Percentiles rank a stretch among this genome's conserved stretches.
phyloP scores from a whole-genome alignment of 371 early-diverging fungal species.

The Lichtheimia corymbifera region DNA sequence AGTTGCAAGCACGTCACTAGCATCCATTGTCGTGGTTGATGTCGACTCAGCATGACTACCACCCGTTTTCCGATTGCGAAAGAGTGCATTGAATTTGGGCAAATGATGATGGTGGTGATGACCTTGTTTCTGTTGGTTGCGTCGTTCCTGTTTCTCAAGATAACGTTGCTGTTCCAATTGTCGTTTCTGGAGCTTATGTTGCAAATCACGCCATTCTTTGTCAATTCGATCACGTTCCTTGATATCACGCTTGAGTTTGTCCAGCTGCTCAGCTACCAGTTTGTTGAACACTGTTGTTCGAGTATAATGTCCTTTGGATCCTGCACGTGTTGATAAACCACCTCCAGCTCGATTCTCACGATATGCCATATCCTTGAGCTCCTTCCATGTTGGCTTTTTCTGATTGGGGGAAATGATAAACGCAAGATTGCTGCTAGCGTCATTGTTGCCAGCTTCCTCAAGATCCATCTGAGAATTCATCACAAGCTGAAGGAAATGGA shows the following conservation, averaged over 20 bases:
- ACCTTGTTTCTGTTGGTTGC: conserved; percentile 13
- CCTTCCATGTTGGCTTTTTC: conserved; percentile 31
- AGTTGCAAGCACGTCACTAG: conserved; percentile 9
- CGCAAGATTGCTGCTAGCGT: conserved; percentile 7
- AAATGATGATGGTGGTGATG: conserved; percentile 25
- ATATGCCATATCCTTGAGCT: conserved; percentile 36
- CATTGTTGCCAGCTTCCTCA: conserved; percentile 15
- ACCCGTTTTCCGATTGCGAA: conserved; percentile 21
- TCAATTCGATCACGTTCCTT: conserved; percentile 75
- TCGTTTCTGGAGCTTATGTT: conserved; percentile 68
- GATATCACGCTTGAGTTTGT: conserved; percentile 69
- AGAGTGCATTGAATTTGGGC: conserved; percentile 41
- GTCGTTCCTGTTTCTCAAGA: conserved; percentile 57
- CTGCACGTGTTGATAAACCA: conserved; percentile 26
- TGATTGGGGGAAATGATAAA: conserved; percentile 28
- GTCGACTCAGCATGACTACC: conserved; percentile 16
- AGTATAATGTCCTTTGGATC: conserved; percentile 17
- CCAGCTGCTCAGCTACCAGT: conserved; percentile 65
- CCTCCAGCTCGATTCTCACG: conserved; percentile 34
- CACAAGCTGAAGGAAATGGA: conserved; percentile 62
- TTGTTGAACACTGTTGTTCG: conserved; percentile 48
- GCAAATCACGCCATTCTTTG: conserved; percentile 65
- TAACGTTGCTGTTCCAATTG: conserved; percentile 69
- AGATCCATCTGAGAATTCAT: conserved; percentile 40
- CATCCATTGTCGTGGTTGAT: conserved; percentile 1